Evolutionary conservation across 345 rosid species (phyloP).

Genomic region (Arabidopsis arenosa): DNA sequence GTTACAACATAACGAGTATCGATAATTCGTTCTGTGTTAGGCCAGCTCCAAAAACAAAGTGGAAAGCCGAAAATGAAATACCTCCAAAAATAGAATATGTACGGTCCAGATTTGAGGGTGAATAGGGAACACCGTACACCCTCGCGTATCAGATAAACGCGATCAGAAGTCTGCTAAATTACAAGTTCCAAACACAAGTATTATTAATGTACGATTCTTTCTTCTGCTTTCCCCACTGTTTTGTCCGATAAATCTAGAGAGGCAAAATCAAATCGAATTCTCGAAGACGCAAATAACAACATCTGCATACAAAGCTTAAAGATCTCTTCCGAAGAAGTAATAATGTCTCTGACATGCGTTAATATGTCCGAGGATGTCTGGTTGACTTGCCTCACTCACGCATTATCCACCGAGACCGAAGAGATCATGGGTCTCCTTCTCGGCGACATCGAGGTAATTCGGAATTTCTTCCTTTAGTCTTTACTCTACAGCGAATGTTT

Average conservation of each 20-base stretch:
- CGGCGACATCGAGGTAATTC: constrained; percentile 81
- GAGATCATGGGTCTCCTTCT: constrained; percentile 99
- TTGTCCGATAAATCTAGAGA: not conserved
- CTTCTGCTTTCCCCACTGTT: not conserved
- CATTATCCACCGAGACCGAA: constrained; percentile 97
- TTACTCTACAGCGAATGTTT: not conserved
- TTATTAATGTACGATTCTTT: not conserved
- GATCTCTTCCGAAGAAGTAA: not conserved
- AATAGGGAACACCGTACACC: not conserved
- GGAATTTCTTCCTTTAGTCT: not conserved
- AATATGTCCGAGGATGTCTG: constrained; percentile 95
- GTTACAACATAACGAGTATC: not conserved
- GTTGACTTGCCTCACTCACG: constrained; percentile 95
- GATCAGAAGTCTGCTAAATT: not conserved
- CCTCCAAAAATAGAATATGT: not conserved
- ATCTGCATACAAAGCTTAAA: not conserved
- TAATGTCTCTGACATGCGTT: constrained; percentile 79
- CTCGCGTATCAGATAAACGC: not conserved
- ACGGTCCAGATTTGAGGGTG: constrained; percentile 2
- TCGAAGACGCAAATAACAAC: not conserved
- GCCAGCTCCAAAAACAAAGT: no score
- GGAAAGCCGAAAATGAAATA: no score
- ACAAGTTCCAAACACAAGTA: not conserved
- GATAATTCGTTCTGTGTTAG: no score
- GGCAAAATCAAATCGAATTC: constrained; percentile 3